Base-by-base conservation (phyloP, 768 basidiomycete species). In the Melanogaster broomeanus region DNA sequence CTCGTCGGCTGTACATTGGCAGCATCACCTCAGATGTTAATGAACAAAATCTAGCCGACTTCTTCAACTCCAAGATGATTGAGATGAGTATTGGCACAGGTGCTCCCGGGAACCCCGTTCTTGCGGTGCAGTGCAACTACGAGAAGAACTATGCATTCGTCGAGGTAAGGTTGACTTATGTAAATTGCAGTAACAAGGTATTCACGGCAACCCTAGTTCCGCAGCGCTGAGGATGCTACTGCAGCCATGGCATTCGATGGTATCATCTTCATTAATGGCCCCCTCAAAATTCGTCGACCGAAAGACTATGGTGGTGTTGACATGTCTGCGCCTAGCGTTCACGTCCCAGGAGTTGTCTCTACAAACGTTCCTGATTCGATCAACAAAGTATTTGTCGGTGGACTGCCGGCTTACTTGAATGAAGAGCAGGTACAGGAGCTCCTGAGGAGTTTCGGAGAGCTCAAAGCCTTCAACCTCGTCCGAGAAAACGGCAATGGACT, bases 121-220 rank as follows among this genome's bases (percentile, higher is more conserved):
- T 95, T 28, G 88, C 88, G 18, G 93, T 97, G 6, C 93, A 96
- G 64, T 90, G 97, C 74, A 98, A 98, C 65, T 94, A 94, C 62
- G 97, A 98, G 71, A 99, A 98, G 78, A 94, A 93, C 61, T 99
- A 98, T 66, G 97, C 97, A 2, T 99, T 98, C 67, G 90, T 98
- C 46, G 97, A 99, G 79, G 96, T 96, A 66, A 56, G 78, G 63
- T 34, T 31, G 38, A 21, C 21, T 45, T n/a, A 4, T 49, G 21
- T 28, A 30, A 49, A 35, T 37, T 31, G 16, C 61, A 25, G 8
- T 22, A 12, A 18, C n/a, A 5, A 30, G 28, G 10, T 40, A 27
- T 42, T 68, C 50, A 58, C 48, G 22, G 48, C 6, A 37, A 53
- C 61, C 6, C n/a, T 62, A 98, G 96, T 98, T 98, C 80, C 93